Conservation (phyloP, 202 grass and related monocot species). For the Schoenoplectus tabernaemontani region DNA sequence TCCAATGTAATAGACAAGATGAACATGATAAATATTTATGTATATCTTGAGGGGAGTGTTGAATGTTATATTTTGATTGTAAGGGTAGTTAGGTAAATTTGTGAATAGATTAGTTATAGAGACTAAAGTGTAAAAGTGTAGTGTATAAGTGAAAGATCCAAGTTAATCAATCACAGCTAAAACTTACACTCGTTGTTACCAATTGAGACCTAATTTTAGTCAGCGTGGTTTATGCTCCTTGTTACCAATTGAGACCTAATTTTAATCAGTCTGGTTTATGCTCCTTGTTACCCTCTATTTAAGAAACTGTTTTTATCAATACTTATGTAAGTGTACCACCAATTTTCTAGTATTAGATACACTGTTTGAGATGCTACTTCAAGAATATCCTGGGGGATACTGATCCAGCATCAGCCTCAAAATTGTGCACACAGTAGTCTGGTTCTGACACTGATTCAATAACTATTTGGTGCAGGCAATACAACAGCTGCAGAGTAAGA, state of each 20-base stretch:
- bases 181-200: too few species aligned
- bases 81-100: too few species aligned
- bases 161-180: too few species aligned
- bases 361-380: neutral
- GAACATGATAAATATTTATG: too few species aligned
- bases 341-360: neutral
- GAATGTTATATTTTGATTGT: too few species aligned
- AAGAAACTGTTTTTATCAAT: neutral
- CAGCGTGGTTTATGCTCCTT: too few species aligned
- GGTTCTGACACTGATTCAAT: slow-evolving; percentile 13
- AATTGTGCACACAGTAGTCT: neutral
- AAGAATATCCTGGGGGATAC: neutral
- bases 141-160: too few species aligned
- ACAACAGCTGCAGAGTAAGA: slow-evolving; percentile 74
- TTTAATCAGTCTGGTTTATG: neutral
- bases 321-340: neutral
- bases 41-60: too few species aligned
- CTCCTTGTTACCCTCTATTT: neutral
- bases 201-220: too few species aligned
- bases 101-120: too few species aligned
- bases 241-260: slow-evolving; percentile 10
- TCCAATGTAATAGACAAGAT: too few species aligned
- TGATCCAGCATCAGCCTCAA: neutral
- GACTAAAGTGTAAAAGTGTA: too few species aligned
- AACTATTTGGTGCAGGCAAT: slow-evolving; percentile 51